phyloP scores from a whole-genome alignment of 306 rosid species.

The Quercus glauca region DNA sequence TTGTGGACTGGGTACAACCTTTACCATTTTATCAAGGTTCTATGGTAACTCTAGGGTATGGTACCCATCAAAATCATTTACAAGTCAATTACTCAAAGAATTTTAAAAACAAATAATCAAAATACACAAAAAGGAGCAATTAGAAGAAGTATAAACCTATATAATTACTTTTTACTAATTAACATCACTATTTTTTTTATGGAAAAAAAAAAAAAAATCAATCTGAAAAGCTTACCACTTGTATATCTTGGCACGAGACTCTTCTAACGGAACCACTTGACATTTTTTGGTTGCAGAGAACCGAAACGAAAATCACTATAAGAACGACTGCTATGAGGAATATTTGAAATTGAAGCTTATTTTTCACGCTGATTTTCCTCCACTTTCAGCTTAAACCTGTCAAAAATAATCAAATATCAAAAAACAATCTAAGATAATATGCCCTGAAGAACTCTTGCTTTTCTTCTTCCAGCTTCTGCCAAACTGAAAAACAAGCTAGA shows the following conservation, averaged over 20 bases:
- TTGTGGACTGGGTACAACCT: too few relatives aligned
- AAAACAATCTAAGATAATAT: slow-evolving; percentile 62
- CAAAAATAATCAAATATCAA: too few relatives aligned
- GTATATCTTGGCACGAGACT: slow-evolving; percentile 81
- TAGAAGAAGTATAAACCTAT: neutral
- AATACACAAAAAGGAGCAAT: neutral
- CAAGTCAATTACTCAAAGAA: neutral
- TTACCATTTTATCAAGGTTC: too few relatives aligned
- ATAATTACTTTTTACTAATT: neutral
- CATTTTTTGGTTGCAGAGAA: slow-evolving; percentile 36
- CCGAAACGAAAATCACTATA: neutral
- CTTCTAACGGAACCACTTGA: slow-evolving; percentile 71
- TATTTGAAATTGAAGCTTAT: neutral
- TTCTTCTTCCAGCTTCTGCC: slow-evolving; percentile 95
- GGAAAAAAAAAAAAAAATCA: neutral
- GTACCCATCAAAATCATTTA: too few relatives aligned
- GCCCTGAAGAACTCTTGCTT: slow-evolving; percentile 84
- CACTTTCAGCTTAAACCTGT: slow-evolving; percentile 3
- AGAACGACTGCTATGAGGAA: neutral
- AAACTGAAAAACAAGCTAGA: slow-evolving; percentile 54
- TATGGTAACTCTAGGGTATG: too few relatives aligned
- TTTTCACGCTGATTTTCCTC: neutral
- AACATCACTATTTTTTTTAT: neutral
- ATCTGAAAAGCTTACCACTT: slow-evolving; percentile 53
- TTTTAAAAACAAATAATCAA: neutral